A percentile compares a stretch with the other conserved stretches of the same genome.
phyloP scores from a whole-genome alignment of 73 alveolate genomes.

The Effrenium voratum region DNA sequence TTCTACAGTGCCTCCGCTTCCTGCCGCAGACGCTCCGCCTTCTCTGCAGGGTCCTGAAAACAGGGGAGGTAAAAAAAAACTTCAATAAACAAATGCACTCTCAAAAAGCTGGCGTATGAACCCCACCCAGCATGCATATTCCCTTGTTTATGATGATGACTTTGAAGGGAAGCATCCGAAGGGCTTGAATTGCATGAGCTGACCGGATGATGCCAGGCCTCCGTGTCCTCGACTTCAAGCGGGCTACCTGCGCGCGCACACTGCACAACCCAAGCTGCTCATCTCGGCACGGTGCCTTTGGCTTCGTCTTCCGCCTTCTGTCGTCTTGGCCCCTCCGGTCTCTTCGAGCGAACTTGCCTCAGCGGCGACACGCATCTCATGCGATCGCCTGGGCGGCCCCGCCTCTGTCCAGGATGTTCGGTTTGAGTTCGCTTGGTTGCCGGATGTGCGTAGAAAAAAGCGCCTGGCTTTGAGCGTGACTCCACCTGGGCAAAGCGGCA shows the following conservation, averaged over 20 bases:
- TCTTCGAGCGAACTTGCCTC: constrained; percentile 20
- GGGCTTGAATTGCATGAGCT: too few relatives aligned
- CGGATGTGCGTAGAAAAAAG: constrained; percentile 75
- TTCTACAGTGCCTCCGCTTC: constrained; percentile 53
- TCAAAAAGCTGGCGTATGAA: too few relatives aligned
- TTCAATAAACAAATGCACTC: too few relatives aligned
- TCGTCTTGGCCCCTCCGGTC: constrained; percentile 28
- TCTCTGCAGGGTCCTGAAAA: constrained; percentile 44
- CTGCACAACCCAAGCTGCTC: not conserved
- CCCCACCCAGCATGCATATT: too few relatives aligned
- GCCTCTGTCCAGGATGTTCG: constrained; percentile 67
- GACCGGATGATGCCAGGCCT: too few relatives aligned
- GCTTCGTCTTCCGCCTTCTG: constrained; percentile 10
- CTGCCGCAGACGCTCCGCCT: constrained; percentile 72
- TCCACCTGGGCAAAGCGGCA: constrained; percentile 12
- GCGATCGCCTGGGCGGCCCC: not conserved
- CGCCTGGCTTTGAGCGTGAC: constrained; percentile 79
- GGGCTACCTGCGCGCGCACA: too few relatives aligned
- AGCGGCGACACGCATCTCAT: not conserved
- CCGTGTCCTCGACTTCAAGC: constrained; percentile 49
- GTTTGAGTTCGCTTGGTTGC: constrained; percentile 80
- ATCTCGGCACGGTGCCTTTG: not conserved
- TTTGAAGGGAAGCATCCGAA: too few relatives aligned
- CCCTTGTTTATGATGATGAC: too few relatives aligned
- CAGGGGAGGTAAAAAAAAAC: too few relatives aligned